Evolutionary conservation across 2,329 filamentous ascomycete genomes (phyloP), one percentile per base, ranked within the genome.

Genomic region (Hypoxylon rubiginosum): DNA sequence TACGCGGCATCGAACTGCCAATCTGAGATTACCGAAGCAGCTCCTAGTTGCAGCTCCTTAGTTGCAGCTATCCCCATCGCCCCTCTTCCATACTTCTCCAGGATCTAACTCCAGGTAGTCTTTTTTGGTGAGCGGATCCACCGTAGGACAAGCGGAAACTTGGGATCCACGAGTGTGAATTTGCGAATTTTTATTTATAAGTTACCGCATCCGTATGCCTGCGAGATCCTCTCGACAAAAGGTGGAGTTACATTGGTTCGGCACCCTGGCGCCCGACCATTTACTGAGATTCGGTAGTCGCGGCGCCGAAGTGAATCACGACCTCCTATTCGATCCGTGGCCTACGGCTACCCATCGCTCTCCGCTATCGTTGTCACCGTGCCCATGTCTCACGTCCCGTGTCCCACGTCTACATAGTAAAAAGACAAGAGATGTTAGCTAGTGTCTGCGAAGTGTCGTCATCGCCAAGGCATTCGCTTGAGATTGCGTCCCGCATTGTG

Each of bases 1-100:
- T 45, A 57, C 55, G 64, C 51, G 52, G 50, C 52, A 54, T 53
- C 36, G 34, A 64, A 39, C 53, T 67, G 34, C 65, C 62, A 41
- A 66, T 60, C 62, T 62, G 36, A 66, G 66, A 66, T 62, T 66
- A 54, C 66, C 55, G 62, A 63, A 51, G 49, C 48, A 39, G 62
- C 32, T 36, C 26, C 46, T 45, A 52, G 39, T 45, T 39, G 41
- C 58, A 57, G 24, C 49, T 59, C 21, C 26, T 41, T 45, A 55
- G 39, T 45, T 39, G 41, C 58, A 57, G 24, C 49, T 59, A 64
- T 50, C 19, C 19, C 52, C 17, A 41, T 43, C 6, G 4, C 30
- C 45, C 45, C 50, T 56, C 41, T 50, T 26, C 19, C 41, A 51
- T 52, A 39, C 61, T 30, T 50, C 6, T 55, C 53, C 28, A 24